Base-by-base conservation (phyloP, 2,329 filamentous ascomycete species). In the Colletotrichum cereale region DNA sequence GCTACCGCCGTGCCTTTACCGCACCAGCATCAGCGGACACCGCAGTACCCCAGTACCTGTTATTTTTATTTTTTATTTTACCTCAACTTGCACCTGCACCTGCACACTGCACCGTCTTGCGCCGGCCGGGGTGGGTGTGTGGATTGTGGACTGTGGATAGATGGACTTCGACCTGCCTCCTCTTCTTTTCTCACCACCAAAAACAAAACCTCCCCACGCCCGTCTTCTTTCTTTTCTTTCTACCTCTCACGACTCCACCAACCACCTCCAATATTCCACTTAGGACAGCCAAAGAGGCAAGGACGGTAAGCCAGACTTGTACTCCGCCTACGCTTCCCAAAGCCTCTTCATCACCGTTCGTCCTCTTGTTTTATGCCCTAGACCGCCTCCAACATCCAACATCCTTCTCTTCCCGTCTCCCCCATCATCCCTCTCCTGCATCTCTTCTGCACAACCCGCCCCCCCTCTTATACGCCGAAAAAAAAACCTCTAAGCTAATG, bases 161-260 rank as follows among this genome's bases (percentile, higher is more conserved):
- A 68, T 62, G 60, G 67, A 62, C 63, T 57, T 71, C 67, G 62
- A 67, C 71, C 73, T 70, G 63, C 73, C 67, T 74, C 70, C 72
- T 71, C 73, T 73, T 73, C 69, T 71, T 74, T 73, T 72, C 73
- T 74, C 71, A 73, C 71, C 71, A 74, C 67, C 71, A 55, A 73
- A 73, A 74, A 74, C 73, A 74, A 74, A 74, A 74, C 73, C 67
- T 65, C 72, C 73, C 73, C 64, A 73, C 67, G 73, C 71, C 73
- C 67, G 64, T 63, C 62, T 67, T 73, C 65, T 66, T 67, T 73
- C 67, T 67, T 74, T 77, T 76, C 75, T 75, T 75, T 77, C 78
- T 75, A 77, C 78, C 77, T 80, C 69, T 72, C 76, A 79, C 77
- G 78, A 79, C 77, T 77, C 74, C 77, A 74, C 78, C 79, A 79